Conservation (phyloP, 23 red algal genomes). For the Agarophyton chilense region DNA sequence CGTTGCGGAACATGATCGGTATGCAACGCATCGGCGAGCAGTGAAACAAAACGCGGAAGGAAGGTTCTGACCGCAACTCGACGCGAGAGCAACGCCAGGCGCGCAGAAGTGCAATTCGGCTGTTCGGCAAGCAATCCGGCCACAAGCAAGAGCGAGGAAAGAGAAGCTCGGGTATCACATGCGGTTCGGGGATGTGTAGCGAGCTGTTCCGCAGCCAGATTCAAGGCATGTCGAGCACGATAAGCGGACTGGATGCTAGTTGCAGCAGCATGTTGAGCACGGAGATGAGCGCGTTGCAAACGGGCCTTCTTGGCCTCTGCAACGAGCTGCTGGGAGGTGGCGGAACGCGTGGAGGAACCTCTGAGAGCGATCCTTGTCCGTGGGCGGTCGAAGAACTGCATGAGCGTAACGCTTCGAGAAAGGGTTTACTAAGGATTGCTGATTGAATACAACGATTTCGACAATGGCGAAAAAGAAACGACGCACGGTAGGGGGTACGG, state of each 20-base stretch:
- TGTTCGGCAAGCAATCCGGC: background rate
- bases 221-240: background rate
- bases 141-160: background rate
- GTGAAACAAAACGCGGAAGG: background rate
- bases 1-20: background rate
- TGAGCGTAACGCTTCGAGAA: background rate
- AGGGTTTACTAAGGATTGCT: background rate
- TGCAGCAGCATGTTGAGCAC: constrained; percentile 39
- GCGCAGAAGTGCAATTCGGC: background rate
- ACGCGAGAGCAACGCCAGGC: background rate
- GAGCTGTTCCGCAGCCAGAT: background rate
- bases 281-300: constrained; percentile 19
- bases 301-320: constrained; percentile 52
- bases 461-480: too few species aligned
- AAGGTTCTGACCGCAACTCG: background rate
- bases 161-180: too few species aligned
- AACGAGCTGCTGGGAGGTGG: constrained; percentile 57
- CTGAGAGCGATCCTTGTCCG: constrained; percentile 48
- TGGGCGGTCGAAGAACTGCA: constrained; percentile 73
- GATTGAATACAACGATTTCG: too few species aligned
- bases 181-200: background rate
- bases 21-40: background rate
- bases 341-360: constrained; percentile 47
- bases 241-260: constrained; percentile 23
- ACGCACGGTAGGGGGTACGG: too few species aligned